Percentiles rank a stretch among this genome's conserved stretches.
Conservation (phyloP, 2,329 filamentous ascomycete species). For the Nothophoma quercina region DNA sequence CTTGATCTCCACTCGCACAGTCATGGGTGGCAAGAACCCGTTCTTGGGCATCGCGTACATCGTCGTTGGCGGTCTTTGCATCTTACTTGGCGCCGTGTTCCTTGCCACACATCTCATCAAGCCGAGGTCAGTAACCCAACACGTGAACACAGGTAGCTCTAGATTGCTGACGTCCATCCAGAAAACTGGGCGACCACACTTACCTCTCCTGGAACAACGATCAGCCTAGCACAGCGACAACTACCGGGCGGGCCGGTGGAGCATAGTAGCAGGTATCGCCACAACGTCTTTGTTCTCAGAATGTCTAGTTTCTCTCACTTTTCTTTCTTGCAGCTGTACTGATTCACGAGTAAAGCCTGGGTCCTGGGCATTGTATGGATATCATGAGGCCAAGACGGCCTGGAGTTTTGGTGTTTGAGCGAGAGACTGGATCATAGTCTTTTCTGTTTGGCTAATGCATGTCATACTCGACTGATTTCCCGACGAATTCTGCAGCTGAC, state of each 20-base stretch:
- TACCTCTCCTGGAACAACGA: slow-evolving; percentile 96
- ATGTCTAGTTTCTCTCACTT: slow-evolving; percentile 25
- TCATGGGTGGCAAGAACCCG: slow-evolving; percentile 93
- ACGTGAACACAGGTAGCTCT: not conserved
- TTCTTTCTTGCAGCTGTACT: slow-evolving; percentile 13
- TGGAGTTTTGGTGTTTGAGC: slow-evolving; percentile 41
- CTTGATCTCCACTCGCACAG: slow-evolving; percentile 85
- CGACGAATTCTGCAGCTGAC: slow-evolving; percentile 8
- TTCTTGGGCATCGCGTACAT: slow-evolving; percentile 97
- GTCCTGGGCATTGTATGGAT: slow-evolving; percentile 37
- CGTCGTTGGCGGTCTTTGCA: slow-evolving; percentile 90
- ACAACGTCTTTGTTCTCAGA: slow-evolving; percentile 23
- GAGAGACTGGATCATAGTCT: slow-evolving; percentile 35
- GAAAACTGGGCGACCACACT: slow-evolving; percentile 97
- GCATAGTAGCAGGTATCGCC: slow-evolving; percentile 33
- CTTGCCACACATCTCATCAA: slow-evolving; percentile 90
- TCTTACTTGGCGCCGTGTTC: slow-evolving; percentile 86
- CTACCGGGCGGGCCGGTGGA: slow-evolving; percentile 54
- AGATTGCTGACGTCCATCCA: slow-evolving; percentile 48
- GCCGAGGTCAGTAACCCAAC: slow-evolving; percentile 70
- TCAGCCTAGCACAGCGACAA: slow-evolving; percentile 63
- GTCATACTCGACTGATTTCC: slow-evolving; percentile 24
- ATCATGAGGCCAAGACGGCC: slow-evolving; percentile 30
- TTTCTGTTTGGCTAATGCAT: slow-evolving; percentile 25
- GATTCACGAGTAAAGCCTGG: slow-evolving; percentile 27